Evolutionary conservation across 495 filamentous ascomycete genomes (phyloP), one percentile per base, ranked within the genome.

Genomic region (Poronia punctata): DNA sequence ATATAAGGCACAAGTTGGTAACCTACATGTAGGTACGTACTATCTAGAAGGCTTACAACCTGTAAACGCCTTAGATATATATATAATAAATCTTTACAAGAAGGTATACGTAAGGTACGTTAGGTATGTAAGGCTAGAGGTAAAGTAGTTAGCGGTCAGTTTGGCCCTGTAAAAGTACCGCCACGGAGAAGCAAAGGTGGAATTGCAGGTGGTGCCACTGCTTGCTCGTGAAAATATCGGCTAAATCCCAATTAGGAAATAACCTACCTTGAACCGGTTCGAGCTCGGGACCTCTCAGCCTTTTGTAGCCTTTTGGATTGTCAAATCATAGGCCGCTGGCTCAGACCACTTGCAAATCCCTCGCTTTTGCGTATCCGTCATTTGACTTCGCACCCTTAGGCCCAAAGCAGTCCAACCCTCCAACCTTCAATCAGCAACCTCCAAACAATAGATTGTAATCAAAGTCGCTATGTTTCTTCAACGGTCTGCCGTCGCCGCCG

Each of bases 391-490:
- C 38, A 43, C 36, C 31, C 37, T 45, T 31, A 40, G 35, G 36
- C 41, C 26, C 35, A 33, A 36, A 19, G 23, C 30, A 43, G n/a
- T n/a, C 28, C 35, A 33, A 30, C 17, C 35, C 33, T 38, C 33
- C 34, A 20, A 21, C 35, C 43, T 30, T 37, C 12, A 14, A 28
- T 18, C 19, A 7, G 24, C 19, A 7, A 18, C 24, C 33, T 37
- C 3, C 15, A 19, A 33, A 41, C 29, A 18, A 34, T 33, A 21
- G 21, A 40, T 31, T 27, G 15, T 27, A 16, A 29, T 37, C 31
- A 45, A 43, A 49, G 35, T 39, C 67, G 72, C 67, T 70, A 92
- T 90, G 84, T 84, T 90, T 66, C 70, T 92, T 59, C 82, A 85
- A 68, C 84, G 87, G 64, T 78, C 86, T 50, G 84, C 78, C 55